Evolutionary conservation across 2,329 filamentous ascomycete species (phyloP).

Genomic region (Coccinonectria pachysandricola): DNA sequence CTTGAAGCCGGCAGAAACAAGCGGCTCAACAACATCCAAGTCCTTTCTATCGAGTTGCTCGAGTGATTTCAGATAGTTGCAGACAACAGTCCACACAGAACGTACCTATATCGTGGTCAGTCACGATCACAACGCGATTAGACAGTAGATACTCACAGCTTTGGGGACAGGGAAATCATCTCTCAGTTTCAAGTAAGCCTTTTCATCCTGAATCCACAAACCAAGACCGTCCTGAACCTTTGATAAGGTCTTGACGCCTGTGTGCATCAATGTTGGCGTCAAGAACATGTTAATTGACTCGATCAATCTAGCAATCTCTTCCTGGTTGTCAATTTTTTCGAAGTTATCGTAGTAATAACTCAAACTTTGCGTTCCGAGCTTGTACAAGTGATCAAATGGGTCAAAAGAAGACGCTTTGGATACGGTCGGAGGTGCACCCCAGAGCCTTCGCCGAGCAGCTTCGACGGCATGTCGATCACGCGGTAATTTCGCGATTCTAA

Average conservation of each 20-base stretch:
- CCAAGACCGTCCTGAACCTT: slow-evolving; percentile 52
- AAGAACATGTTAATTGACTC: slow-evolving; percentile 44
- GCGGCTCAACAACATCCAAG: slow-evolving; percentile 41
- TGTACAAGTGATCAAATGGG: slow-evolving; percentile 58
- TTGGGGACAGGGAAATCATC: slow-evolving; percentile 30
- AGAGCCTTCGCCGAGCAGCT: slow-evolving; percentile 53
- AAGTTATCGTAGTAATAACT: slow-evolving; percentile 41
- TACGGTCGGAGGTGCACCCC: slow-evolving; percentile 31
- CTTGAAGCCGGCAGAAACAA: slow-evolving; percentile 46
- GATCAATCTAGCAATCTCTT: slow-evolving; percentile 36
- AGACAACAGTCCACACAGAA: slow-evolving; percentile 40
- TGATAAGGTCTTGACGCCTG: slow-evolving; percentile 45
- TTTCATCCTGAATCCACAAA: slow-evolving; percentile 53
- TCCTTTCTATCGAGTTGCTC: slow-evolving; percentile 31
- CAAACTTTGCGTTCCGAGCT: slow-evolving; percentile 44
- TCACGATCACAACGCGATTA: background rate
- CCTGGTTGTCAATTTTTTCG: slow-evolving; percentile 26
- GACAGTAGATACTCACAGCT: slow-evolving; percentile 31
- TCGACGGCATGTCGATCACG: slow-evolving; percentile 54
- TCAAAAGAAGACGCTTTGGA: slow-evolving; percentile 40
- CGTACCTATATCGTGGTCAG: slow-evolving; percentile 32
- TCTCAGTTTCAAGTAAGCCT: slow-evolving; percentile 31
- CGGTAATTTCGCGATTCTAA: slow-evolving; percentile 42
- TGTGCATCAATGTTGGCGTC: slow-evolving; percentile 34
- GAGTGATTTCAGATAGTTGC: slow-evolving; percentile 25